Conservation (phyloP, 805 yeast species). For the Torulaspora delbrueckii region DNA sequence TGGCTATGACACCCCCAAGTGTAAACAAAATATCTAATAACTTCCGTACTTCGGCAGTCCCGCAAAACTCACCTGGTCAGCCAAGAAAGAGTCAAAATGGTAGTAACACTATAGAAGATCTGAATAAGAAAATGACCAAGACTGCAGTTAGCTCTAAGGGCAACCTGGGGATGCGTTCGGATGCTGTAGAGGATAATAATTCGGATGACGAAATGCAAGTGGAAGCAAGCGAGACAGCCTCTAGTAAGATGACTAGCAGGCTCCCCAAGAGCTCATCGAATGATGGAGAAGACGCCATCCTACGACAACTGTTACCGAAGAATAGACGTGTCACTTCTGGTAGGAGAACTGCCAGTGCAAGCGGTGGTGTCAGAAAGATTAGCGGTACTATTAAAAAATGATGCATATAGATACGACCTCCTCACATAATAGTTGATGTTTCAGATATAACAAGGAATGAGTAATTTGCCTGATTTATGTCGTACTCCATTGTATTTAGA, state of each 20-base stretch:
- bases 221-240: constrained; percentile 23
- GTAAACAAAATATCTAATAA: constrained; percentile 31
- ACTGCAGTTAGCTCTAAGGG: constrained; percentile 11
- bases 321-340: constrained; percentile 32
- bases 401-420: constrained; percentile 6
- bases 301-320: constrained; percentile 32
- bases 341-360: constrained; percentile 32
- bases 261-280: constrained; percentile 8
- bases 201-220: constrained; percentile 32
- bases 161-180: constrained; percentile 26
- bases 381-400: constrained; percentile 32
- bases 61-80: constrained; percentile 92
- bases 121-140: constrained; percentile 13
- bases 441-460: constrained; percentile 32
- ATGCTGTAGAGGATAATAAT: constrained; percentile 19
- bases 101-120: constrained; percentile 35
- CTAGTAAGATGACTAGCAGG: constrained; percentile 14
- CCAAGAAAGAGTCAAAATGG: constrained; percentile 64
- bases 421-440: neutral
- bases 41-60: constrained; percentile 48
- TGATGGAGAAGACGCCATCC: constrained; percentile 17
- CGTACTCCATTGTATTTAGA: constrained; percentile 48
- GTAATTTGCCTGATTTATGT: constrained; percentile 39
- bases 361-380: constrained; percentile 33
- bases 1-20: constrained; percentile 35